Evolutionary conservation across 2,329 filamentous ascomycete genomes (phyloP), one percentile per base, ranked within the genome.

Genomic region (Hansfordia pulvinata): DNA sequence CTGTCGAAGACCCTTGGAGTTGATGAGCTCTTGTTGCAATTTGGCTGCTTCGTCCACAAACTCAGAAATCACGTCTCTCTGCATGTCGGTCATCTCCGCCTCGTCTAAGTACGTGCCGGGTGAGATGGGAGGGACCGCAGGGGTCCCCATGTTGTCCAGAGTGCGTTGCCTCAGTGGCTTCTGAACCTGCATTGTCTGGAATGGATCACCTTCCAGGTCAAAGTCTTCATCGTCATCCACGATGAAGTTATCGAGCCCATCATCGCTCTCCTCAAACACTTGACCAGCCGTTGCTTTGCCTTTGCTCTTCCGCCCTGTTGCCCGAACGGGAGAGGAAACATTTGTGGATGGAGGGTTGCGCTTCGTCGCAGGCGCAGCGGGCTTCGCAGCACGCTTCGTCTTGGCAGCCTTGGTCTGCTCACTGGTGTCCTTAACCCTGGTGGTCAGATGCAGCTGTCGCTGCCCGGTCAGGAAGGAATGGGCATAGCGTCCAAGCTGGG

Each of bases 21-120:
- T 68, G 38, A 76, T 66, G 14, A 86, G 57, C 2, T 61, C 54
- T 38, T 75, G 69, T 38, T 77, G 71, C 10, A 71, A 29, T 12
- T 51, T 50, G 39, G 68, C 73, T 1, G 77, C 81, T 23, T 70
- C 61, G 1, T 53, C 45, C 13, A 83, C 61, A 43, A 88, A 90
- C 17, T 62, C 55, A 13, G 65, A 53, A n/a, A 85, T 58, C 13
- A 81, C 50, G 29, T 69, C 63, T 24, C 62, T 60, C 39, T 85
- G 78, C 13, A 76, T 49, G 0, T 72, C 64, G 10, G 61, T 54
- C 3, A 83, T 48, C 11, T 44, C 39, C 8, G 50, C 47, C 12
- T 53, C 52, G 11, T 58, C 54, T 35, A 78, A 56, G 12, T 63
- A 61, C 12, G 57, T 47, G 38, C 76, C 67, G 9, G 53, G 54